These are phyloP conservation scores for Plenodomus biglobosus DNA, from an alignment of 2,329 filamentous ascomycete genomes.

Conservation along the genomic window DNA sequence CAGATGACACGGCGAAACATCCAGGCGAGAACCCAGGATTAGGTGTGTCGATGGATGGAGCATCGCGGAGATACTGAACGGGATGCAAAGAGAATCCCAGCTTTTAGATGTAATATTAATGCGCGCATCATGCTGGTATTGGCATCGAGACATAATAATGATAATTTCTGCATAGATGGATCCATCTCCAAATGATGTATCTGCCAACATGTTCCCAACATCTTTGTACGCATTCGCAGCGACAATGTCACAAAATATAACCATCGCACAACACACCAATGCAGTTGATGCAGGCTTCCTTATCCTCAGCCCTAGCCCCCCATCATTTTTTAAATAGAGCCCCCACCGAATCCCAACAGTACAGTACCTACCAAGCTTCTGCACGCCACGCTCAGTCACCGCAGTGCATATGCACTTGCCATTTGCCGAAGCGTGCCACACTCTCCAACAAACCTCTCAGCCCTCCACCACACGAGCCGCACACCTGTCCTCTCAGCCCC, in stretches of 20 bases:
- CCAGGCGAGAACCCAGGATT: slow-evolving; percentile 9
- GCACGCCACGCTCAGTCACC: background rate
- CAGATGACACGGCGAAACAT: slow-evolving; percentile 11
- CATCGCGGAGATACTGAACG: background rate
- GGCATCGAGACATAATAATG: too few relatives aligned
- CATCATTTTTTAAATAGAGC: background rate
- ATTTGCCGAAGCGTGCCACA: background rate
- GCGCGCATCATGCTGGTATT: background rate
- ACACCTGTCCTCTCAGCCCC: background rate
- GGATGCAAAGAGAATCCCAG: background rate
- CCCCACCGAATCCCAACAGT: background rate
- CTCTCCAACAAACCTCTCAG: background rate
- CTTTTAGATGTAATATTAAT: background rate
- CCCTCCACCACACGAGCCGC: background rate
- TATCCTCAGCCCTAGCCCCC: background rate
- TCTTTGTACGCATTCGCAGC: background rate
- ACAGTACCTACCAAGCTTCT: background rate
- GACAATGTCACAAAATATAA: too few relatives aligned
- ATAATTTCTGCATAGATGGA: too few relatives aligned
- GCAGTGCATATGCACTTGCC: background rate
- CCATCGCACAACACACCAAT: too few relatives aligned
- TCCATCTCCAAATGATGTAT: too few relatives aligned
- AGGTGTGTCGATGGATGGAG: slow-evolving; percentile 12
- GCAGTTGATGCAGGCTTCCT: too few relatives aligned
- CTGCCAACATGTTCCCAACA: background rate